These are phyloP conservation scores for Chrysanthemum seticuspe DNA, from an alignment of 129 eudicot genomes.

Conservation along the genomic window DNA sequence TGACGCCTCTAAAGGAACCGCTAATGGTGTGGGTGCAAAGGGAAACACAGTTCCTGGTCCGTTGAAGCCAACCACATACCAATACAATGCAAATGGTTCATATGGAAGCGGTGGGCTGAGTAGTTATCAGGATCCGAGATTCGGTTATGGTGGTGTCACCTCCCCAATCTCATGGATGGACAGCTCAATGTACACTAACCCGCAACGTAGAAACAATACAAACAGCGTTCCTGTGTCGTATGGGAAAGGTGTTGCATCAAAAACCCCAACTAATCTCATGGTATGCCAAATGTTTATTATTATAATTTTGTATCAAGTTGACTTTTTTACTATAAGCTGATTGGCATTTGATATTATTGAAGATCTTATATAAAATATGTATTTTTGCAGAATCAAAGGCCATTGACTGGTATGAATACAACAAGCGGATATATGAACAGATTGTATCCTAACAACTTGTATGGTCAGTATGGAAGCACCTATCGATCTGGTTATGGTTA, in stretches of 20 bases:
- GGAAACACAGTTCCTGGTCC: conserved; percentile 40
- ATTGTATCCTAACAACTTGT: conserved; percentile 47
- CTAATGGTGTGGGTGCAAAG: conserved; percentile 42
- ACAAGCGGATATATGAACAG: conserved; percentile 45
- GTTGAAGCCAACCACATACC: conserved; percentile 36
- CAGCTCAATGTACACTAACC: conserved; percentile 40
- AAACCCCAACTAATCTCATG: conserved; percentile 53
- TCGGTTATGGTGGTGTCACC: conserved; percentile 46
- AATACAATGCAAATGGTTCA: conserved; percentile 39
- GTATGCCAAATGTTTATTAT: conserved; percentile 22
- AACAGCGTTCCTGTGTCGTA: conserved; percentile 6
- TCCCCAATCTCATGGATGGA: conserved; percentile 62
- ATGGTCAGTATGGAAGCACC: conserved; percentile 44
- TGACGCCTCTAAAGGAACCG: conserved; percentile 47
- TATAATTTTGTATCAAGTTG: too few relatives aligned
- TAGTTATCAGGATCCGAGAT: conserved; percentile 55
- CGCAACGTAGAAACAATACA: conserved; percentile 29
- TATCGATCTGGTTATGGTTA: conserved; percentile 51
- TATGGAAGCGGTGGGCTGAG: conserved; percentile 54
- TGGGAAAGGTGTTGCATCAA: conserved; percentile 34
- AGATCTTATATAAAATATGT: not conserved
- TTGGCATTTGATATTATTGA: not conserved
- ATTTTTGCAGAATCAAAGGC: conserved; percentile 45
- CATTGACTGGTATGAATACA: conserved; percentile 44
- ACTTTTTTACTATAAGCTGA: too few relatives aligned